phyloP scores from a whole-genome alignment of 1,284 basidiomycete species.

The Schizophyllum amplum region DNA sequence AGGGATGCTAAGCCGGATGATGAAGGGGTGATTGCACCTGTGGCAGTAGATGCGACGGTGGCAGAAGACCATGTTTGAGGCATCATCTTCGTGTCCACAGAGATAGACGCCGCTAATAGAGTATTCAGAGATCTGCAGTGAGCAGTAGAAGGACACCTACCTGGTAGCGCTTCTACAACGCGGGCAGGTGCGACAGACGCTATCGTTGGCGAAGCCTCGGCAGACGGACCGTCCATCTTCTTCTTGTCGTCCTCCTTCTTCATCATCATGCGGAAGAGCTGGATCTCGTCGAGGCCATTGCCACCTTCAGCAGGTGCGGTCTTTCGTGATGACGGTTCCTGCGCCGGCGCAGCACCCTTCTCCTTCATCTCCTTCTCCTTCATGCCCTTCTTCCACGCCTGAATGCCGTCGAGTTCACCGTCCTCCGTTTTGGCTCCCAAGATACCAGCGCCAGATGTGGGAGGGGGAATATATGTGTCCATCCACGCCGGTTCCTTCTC shows the following conservation, averaged over 20 bases:
- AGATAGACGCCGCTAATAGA: background rate
- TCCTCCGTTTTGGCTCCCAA: constrained; percentile 50
- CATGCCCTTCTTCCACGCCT: constrained; percentile 85
- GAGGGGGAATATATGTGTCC: constrained; percentile 73
- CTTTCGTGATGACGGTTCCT: background rate
- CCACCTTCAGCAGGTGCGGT: constrained; percentile 6
- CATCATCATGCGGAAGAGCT: constrained; percentile 82
- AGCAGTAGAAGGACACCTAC: background rate
- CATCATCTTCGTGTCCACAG: background rate
- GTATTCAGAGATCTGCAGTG: too few species aligned
- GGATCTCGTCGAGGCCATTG: constrained; percentile 69
- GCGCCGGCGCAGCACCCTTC: constrained; percentile 18
- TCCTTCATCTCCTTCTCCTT: constrained; percentile 71
- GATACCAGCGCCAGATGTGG: constrained; percentile 43
- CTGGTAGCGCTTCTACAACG: constrained; percentile 3
- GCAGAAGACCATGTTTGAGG: background rate
- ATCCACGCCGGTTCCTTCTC: constrained; percentile 90
- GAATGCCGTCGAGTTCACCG: constrained; percentile 77
- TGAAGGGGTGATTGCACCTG: constrained; percentile 9
- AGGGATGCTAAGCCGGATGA: constrained; percentile 13
- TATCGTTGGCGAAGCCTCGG: constrained; percentile 7
- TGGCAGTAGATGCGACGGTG: constrained; percentile 1
- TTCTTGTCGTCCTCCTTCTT: constrained; percentile 73
- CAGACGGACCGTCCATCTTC: constrained; percentile 27
- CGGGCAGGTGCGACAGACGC: constrained; percentile 8